Conservation (phyloP, 2,329 filamentous ascomycete species). For the Coniochaeta pulveracea region DNA sequence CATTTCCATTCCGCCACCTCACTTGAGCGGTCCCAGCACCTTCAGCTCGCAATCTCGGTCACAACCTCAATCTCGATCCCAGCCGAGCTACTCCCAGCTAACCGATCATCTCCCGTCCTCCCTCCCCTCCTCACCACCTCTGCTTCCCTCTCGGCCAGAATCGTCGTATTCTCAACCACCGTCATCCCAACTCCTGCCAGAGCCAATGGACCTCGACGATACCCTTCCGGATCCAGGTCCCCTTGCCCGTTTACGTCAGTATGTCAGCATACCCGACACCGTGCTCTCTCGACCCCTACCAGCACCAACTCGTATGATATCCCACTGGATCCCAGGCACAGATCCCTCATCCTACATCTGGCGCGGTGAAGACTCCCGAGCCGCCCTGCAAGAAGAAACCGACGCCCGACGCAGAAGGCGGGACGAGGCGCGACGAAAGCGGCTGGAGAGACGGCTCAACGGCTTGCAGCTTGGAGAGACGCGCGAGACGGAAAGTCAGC, state of each 20-base stretch:
- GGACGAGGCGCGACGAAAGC: no score
- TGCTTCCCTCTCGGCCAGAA: neutral
- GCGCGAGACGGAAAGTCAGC: no score
- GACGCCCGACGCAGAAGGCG: no score
- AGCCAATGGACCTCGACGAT: neutral
- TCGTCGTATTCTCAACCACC: no score
- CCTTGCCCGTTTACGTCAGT: neutral
- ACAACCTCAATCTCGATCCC: no score
- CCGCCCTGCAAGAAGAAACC: slow-evolving; percentile 39
- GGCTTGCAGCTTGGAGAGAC: no score
- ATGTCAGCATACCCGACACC: neutral
- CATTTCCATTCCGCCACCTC: neutral
- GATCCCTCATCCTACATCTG: no score
- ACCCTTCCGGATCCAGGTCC: neutral
- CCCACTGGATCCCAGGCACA: no score
- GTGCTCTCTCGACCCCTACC: no score
- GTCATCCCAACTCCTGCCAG: neutral
- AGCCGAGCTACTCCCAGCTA: no score
- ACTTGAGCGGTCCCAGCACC: neutral
- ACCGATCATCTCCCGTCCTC: neutral
- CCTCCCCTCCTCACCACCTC: neutral
- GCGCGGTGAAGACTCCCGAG: slow-evolving; percentile 40
- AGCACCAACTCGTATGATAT: no score
- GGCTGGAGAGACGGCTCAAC: no score
- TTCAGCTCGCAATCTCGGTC: neutral